phyloP scores from a whole-genome alignment of 306 rosid genomes.

The Cucurbita maxima region DNA sequence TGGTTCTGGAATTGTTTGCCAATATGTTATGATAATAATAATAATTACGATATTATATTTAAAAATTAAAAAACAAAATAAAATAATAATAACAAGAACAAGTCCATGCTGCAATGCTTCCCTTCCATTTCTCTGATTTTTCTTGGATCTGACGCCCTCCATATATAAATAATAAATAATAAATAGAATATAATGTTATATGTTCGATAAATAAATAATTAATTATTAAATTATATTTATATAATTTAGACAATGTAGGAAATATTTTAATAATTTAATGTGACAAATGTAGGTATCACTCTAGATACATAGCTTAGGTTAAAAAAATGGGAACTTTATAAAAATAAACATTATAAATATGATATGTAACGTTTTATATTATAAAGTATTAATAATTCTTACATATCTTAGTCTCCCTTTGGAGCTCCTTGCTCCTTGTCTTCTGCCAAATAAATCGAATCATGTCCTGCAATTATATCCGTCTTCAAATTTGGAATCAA shows the following conservation, averaged over 20 bases:
- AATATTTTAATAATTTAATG: not conserved
- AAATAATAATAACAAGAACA: not conserved
- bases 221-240: not conserved
- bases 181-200: not conserved
- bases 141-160: not conserved
- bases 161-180: not conserved
- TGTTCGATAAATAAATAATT: not conserved
- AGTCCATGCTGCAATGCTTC: not conserved
- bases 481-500: not conserved
- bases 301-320: not conserved
- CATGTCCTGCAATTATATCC: not conserved
- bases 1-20: not conserved
- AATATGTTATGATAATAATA: too few relatives aligned
- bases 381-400: not conserved
- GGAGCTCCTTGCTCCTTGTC: not conserved
- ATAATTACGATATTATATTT: too few relatives aligned
- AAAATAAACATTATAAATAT: too few relatives aligned
- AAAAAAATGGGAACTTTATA: too few relatives aligned
- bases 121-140: not conserved
- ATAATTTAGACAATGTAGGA: not conserved
- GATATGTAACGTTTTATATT: not conserved
- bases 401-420: not conserved
- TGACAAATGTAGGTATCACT: not conserved
- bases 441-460: conserved; percentile 3
- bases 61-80: not conserved